phyloP scores from a whole-genome alignment of 345 rosid genomes.

The Gossypium arboreum region DNA sequence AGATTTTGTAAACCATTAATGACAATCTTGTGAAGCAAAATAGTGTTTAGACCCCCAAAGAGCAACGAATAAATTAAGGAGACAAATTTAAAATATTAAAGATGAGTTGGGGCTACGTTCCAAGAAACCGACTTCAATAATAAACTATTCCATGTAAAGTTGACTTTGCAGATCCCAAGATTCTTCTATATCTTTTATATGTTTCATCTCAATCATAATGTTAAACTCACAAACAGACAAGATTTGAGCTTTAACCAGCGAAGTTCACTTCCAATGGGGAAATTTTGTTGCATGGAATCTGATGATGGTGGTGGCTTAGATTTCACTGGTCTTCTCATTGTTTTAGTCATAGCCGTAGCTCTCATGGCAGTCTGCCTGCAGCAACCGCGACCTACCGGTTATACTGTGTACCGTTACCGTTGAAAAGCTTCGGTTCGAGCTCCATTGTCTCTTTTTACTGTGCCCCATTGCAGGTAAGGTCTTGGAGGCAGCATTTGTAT shows the following conservation, averaged over 20 bases:
- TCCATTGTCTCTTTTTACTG: background rate
- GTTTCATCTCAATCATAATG: background rate
- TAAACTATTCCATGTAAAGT: background rate
- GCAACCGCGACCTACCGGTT: background rate
- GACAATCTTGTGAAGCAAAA: background rate
- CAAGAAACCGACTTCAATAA: background rate
- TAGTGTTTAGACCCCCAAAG: background rate
- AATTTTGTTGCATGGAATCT: conserved; percentile 1
- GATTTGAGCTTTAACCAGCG: background rate
- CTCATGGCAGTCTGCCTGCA: conserved; percentile 9
- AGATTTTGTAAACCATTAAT: background rate
- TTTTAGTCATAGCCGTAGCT: background rate
- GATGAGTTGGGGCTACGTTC: background rate
- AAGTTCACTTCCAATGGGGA: conserved; percentile 23
- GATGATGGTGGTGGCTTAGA: conserved; percentile 15
- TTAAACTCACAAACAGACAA: background rate
- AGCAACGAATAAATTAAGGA: background rate
- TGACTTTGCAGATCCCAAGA: background rate
- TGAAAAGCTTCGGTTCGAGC: conserved; percentile 19
- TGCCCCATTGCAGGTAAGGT: background rate
- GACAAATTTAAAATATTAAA: background rate
- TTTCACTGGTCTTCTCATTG: background rate
- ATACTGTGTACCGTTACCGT: conserved; percentile 3
- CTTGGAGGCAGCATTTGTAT: background rate
- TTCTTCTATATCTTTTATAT: background rate